Conservation (phyloP, 139 green algal genomes). For the Cymbomonas tetramitiformis region DNA sequence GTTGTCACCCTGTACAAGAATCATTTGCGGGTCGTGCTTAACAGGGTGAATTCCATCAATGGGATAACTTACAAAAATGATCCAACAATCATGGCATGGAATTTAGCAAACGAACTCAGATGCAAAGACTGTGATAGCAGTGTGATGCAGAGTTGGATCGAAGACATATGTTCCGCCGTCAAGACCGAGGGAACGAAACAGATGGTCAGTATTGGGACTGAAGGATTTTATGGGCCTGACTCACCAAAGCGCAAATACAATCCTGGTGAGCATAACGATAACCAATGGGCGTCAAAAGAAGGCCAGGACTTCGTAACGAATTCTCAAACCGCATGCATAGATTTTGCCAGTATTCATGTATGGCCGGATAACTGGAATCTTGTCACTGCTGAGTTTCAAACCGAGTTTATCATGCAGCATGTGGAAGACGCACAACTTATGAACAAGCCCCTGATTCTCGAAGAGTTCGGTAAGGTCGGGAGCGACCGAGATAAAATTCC, state of each 20-base stretch:
- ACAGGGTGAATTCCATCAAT: conserved; percentile 16
- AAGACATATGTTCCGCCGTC: background rate
- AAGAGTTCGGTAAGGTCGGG: conserved; percentile 11
- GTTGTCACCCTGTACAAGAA: conserved; percentile 6
- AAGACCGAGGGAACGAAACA: conserved; percentile 14
- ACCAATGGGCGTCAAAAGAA: conserved; percentile 4
- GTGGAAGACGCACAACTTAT: background rate
- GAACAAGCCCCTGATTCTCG: conserved; percentile 9
- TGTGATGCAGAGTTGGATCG: conserved; percentile 5
- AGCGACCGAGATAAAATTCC: background rate
- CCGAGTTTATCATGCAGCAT: background rate
- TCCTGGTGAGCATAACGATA: too few relatives aligned
- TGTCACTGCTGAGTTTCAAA: background rate
- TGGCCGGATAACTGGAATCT: conserved; percentile 21
- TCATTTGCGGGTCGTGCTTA: background rate
- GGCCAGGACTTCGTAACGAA: conserved; percentile 15
- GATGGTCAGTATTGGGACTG: conserved; percentile 5
- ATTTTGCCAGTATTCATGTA: conserved; percentile 14
- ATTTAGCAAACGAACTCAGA: conserved; percentile 21
- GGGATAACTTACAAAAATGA: conserved; percentile 17
- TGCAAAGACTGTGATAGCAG: background rate
- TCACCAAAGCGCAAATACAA: background rate
- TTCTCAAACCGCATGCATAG: background rate
- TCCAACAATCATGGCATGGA: conserved; percentile 24
- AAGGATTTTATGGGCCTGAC: conserved; percentile 5